Conservation (phyloP, 805 yeast species). For the Torulaspora quercuum region DNA sequence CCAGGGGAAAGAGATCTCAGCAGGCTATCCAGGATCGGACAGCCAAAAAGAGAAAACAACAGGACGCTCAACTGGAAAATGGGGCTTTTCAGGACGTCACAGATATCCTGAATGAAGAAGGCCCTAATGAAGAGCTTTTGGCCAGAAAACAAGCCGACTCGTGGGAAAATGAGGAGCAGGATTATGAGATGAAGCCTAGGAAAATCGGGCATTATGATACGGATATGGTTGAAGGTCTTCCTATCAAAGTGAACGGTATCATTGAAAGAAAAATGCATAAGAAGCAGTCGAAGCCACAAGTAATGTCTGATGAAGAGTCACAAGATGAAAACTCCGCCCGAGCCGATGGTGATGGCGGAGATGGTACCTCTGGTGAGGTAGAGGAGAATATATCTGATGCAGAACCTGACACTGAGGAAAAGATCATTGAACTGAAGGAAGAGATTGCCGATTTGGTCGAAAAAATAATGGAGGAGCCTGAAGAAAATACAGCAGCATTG, state of each 20-base stretch:
- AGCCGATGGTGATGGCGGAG: slow-evolving; percentile 30
- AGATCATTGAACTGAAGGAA: slow-evolving; percentile 63
- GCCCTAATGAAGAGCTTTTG: slow-evolving; percentile 17
- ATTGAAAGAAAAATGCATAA: slow-evolving; percentile 59
- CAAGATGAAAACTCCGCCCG: slow-evolving; percentile 20
- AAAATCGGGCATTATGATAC: slow-evolving; percentile 42
- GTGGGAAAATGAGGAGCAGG: slow-evolving; percentile 76
- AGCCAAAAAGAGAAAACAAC: slow-evolving; percentile 33
- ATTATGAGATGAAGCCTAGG: slow-evolving; percentile 74
- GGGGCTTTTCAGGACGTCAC: slow-evolving; percentile 20
- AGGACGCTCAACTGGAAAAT: slow-evolving; percentile 29
- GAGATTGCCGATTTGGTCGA: slow-evolving; percentile 81
- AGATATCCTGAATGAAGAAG: slow-evolving; percentile 21
- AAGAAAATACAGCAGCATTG: slow-evolving; percentile 66
- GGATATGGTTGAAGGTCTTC: slow-evolving; percentile 61
- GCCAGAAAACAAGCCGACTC: slow-evolving; percentile 30
- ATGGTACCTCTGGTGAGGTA: slow-evolving; percentile 27
- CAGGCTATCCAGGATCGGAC: slow-evolving; percentile 30
- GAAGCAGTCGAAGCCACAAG: slow-evolving; percentile 19
- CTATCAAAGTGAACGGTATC: slow-evolving; percentile 73
- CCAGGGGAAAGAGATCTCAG: slow-evolving; percentile 30
- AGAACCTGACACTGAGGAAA: slow-evolving; percentile 51
- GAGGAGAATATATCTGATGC: slow-evolving; percentile 34
- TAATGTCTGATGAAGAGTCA: slow-evolving; percentile 16
- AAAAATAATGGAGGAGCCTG: slow-evolving; percentile 79